phyloP scores from a whole-genome alignment of 306 rosid species.

The Inga oerstediana region DNA sequence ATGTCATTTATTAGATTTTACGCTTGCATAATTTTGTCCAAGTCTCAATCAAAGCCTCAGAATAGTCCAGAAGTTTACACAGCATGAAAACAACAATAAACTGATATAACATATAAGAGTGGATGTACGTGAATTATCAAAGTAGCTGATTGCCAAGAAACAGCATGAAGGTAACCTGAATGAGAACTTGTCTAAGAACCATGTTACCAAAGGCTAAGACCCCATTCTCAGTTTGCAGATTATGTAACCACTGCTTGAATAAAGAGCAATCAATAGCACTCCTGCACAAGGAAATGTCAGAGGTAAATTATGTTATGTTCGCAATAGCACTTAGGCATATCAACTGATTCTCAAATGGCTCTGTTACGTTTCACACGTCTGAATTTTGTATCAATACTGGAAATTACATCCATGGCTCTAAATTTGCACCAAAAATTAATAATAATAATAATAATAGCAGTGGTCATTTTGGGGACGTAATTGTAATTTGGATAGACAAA shows the following conservation, averaged over 20 bases:
- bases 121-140: neutral
- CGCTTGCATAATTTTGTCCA: neutral
- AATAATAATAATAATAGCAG: too few relatives aligned
- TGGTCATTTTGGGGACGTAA: neutral
- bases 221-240: slow-evolving; percentile 75
- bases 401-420: neutral
- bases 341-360: neutral
- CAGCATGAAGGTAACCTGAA: slow-evolving; percentile 61
- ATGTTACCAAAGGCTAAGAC: slow-evolving; percentile 60
- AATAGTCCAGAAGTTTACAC: neutral
- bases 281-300: slow-evolving; percentile 50
- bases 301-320: neutral
- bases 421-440: neutral
- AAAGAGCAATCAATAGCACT: slow-evolving; percentile 78
- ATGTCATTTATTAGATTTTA: neutral
- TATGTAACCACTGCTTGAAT: slow-evolving; percentile 84
- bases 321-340: neutral
- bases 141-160: neutral
- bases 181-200: slow-evolving; percentile 65
- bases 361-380: neutral
- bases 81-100: neutral
- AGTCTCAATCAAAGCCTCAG: neutral
- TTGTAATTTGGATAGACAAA: neutral
- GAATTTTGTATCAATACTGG: neutral
- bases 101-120: too few relatives aligned